Evolutionary conservation across 768 basidiomycete genomes (phyloP).

Genomic region (Lanmaoa rubissima): DNA sequence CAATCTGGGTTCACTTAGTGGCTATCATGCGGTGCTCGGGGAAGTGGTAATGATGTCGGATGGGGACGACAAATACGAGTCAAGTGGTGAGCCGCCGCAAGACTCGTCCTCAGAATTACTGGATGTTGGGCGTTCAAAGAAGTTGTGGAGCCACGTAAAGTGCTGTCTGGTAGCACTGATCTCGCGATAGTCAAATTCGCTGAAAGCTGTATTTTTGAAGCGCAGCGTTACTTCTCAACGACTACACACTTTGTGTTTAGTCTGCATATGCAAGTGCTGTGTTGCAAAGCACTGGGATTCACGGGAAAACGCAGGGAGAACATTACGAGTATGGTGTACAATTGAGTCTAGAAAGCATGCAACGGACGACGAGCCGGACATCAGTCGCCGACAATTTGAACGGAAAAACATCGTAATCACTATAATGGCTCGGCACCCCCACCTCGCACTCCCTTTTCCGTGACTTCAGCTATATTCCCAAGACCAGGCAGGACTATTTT

Average conservation of each 20-base stretch:
- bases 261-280: neutral
- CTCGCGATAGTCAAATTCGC: neutral
- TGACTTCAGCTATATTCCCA: slow-evolving; percentile 30
- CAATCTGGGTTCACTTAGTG: no score
- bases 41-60: no score
- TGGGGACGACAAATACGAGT: no score
- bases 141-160: no score
- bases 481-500: slow-evolving; percentile 68
- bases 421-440: neutral
- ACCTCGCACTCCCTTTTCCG: slow-evolving; percentile 29
- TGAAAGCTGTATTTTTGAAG: neutral
- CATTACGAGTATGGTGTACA: slow-evolving; percentile 3
- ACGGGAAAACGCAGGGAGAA: neutral
- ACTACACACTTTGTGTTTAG: neutral
- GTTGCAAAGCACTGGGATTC: neutral
- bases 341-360: slow-evolving; percentile 4
- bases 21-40: no score
- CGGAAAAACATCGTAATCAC: neutral
- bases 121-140: no score
- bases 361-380: neutral
- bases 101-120: no score
- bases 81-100: no score
- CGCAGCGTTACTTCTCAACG: neutral
- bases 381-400: neutral
- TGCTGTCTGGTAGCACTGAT: neutral